Percentiles rank a stretch among this genome's conserved stretches.
phyloP scores from a whole-genome alignment of 257 asterid genomes.

The Paulownia fortunei region DNA sequence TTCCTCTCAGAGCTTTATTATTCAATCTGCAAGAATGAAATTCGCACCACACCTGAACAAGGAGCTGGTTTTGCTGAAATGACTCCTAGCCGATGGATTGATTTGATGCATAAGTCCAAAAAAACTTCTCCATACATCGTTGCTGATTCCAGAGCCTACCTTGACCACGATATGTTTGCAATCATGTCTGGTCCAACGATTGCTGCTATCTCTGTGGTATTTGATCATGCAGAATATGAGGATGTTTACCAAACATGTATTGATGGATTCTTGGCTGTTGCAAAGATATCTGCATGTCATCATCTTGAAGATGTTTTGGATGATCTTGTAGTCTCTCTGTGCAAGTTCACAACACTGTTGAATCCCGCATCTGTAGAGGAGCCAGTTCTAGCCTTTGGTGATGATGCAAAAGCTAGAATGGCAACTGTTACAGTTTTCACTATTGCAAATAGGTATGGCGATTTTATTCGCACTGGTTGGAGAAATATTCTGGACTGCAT shows the following conservation, averaged over 20 bases:
- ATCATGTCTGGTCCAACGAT: constrained; percentile 98
- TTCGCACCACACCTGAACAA: constrained; percentile 94
- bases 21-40: constrained; percentile 92
- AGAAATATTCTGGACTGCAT: constrained; percentile 92
- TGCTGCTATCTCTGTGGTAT: constrained; percentile 97
- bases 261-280: constrained; percentile 94
- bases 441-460: constrained; percentile 90
- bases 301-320: constrained; percentile 96
- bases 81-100: constrained; percentile 97
- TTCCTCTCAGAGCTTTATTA: constrained; percentile 82
- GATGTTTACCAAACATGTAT: constrained; percentile 94
- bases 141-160: constrained; percentile 84
- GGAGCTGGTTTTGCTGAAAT: constrained; percentile 91
- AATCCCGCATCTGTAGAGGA: constrained; percentile 88
- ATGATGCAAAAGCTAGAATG: constrained; percentile 95
- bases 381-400: constrained; percentile 95
- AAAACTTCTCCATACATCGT: constrained; percentile 77
- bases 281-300: constrained; percentile 94
- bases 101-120: constrained; percentile 85
- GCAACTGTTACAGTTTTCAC: constrained; percentile 94
- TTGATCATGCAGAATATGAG: constrained; percentile 93
- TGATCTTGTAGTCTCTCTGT: constrained; percentile 92
- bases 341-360: constrained; percentile 89
- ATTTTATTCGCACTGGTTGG: constrained; percentile 93
- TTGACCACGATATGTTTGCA: constrained; percentile 98